phyloP scores from a whole-genome alignment of 2,329 filamentous ascomycete genomes.

The Blastomyces silverae region DNA sequence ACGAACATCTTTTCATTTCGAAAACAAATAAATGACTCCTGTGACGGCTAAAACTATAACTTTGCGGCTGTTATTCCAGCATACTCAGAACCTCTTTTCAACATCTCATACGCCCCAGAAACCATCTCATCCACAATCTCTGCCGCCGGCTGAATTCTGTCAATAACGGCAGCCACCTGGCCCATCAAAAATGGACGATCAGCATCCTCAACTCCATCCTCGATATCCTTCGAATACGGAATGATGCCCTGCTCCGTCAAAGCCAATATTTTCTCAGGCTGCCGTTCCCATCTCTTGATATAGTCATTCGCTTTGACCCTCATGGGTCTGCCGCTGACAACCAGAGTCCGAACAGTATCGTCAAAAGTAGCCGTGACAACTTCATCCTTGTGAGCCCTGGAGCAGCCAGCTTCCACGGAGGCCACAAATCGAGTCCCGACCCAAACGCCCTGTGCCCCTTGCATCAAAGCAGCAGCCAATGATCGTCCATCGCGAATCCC shows the following conservation, averaged over 20 bases:
- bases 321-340: conserved; percentile 73
- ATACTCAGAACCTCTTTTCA: conserved; percentile 60
- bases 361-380: conserved; percentile 73
- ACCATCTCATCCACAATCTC: conserved; percentile 89
- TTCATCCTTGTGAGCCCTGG: conserved; percentile 71
- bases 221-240: conserved; percentile 73
- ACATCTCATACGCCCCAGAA: conserved; percentile 55
- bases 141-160: conserved; percentile 67
- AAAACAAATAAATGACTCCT: not conserved
- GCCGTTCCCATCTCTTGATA: conserved; percentile 68
- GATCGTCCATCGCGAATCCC: conserved; percentile 76
- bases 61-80: conserved; percentile 11
- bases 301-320: conserved; percentile 77
- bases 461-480: conserved; percentile 73
- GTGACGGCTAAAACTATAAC: not conserved
- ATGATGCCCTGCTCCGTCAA: conserved; percentile 70
- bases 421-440: conserved; percentile 90
- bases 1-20: too few species aligned
- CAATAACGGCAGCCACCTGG: conserved; percentile 74
- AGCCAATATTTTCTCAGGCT: conserved; percentile 65
- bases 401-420: conserved; percentile 69
- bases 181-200: conserved; percentile 90
- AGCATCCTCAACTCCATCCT: conserved; percentile 69
- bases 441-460: conserved; percentile 82
- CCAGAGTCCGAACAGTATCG: conserved; percentile 74